phyloP scores from a whole-genome alignment of 1,284 basidiomycete species.

The Naganishia cerealis region DNA sequence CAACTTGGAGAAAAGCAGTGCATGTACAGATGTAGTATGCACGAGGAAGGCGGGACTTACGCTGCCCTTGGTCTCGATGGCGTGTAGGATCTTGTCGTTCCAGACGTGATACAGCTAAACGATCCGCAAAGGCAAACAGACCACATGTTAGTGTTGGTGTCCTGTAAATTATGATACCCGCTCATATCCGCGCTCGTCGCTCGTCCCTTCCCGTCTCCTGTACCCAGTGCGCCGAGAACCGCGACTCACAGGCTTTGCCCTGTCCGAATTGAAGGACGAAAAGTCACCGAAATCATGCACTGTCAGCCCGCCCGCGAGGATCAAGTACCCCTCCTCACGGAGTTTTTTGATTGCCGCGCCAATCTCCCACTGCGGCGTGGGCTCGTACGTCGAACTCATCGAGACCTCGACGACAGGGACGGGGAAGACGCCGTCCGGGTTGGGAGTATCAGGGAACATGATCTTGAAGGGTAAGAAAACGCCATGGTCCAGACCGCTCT shows the following conservation, averaged over 20 bases:
- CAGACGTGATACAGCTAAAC: slow-evolving; percentile 21
- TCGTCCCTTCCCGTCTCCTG: background rate
- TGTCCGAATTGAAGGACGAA: slow-evolving; percentile 26
- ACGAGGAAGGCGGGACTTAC: background rate
- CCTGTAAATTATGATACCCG: no score
- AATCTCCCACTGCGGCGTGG: slow-evolving; percentile 26
- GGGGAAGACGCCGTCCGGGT: slow-evolving; percentile 11
- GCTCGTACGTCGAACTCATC: slow-evolving; percentile 25
- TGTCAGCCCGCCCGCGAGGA: slow-evolving; percentile 21
- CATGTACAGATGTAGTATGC: no score
- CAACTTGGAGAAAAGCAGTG: background rate
- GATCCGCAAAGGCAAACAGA: no score
- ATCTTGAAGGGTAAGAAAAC: slow-evolving; percentile 24
- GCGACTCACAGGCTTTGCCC: slow-evolving; percentile 24
- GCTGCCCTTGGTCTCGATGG: slow-evolving; percentile 19
- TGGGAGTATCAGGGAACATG: slow-evolving; percentile 18
- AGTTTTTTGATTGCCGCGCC: slow-evolving; percentile 17
- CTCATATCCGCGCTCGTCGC: no score
- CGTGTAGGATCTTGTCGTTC: slow-evolving; percentile 28
- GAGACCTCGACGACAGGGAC: slow-evolving; percentile 19
- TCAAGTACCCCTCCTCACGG: slow-evolving; percentile 24
- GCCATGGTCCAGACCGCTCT: slow-evolving; percentile 20
- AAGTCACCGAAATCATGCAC: slow-evolving; percentile 29
- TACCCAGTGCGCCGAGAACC: background rate
- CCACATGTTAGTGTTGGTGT: no score